These are phyloP conservation scores for Amphicarpaea edgeworthii DNA, from an alignment of 306 rosid genomes.

Conservation along the genomic window DNA sequence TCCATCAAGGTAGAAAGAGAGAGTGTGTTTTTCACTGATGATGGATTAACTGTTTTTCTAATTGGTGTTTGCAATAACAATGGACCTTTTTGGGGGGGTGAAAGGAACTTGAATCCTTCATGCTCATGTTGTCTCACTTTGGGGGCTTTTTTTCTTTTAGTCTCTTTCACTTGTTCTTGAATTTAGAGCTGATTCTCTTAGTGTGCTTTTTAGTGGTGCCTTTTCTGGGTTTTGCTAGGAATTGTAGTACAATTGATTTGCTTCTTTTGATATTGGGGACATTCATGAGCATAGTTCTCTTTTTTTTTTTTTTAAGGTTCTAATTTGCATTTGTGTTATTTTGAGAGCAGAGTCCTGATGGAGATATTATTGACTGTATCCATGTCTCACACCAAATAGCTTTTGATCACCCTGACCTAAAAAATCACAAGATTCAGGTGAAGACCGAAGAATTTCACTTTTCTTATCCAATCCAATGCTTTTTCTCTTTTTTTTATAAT, in stretches of 20 bases:
- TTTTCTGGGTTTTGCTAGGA: too few relatives aligned
- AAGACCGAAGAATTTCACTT: conserved; percentile 31
- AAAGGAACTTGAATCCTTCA: too few relatives aligned
- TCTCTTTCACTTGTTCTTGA: too few relatives aligned
- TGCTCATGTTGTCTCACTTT: too few relatives aligned
- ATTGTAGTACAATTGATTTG: conserved; percentile 34
- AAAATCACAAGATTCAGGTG: conserved; percentile 63
- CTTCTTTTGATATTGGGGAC: background rate
- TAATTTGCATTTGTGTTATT: conserved; percentile 41
- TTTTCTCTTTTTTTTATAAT: background rate
- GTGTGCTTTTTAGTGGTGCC: too few relatives aligned
- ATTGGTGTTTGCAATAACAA: too few relatives aligned
- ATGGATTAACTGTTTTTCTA: too few relatives aligned
- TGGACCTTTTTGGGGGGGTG: too few relatives aligned
- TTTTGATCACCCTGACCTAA: conserved; percentile 68
- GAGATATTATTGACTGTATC: conserved; percentile 69
- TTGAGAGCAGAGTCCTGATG: conserved; percentile 66
- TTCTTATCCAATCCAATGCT: background rate
- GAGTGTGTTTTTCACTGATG: too few relatives aligned
- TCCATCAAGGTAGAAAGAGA: conserved; percentile 59
- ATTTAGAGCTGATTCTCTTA: too few relatives aligned
- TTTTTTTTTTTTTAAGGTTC: conserved; percentile 18
- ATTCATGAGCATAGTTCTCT: background rate
- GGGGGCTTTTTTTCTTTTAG: too few relatives aligned
- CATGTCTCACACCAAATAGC: conserved; percentile 63